These are phyloP conservation scores for Stentor roeselii DNA, from an alignment of 73 alveolate species.

Conservation along the genomic window DNA sequence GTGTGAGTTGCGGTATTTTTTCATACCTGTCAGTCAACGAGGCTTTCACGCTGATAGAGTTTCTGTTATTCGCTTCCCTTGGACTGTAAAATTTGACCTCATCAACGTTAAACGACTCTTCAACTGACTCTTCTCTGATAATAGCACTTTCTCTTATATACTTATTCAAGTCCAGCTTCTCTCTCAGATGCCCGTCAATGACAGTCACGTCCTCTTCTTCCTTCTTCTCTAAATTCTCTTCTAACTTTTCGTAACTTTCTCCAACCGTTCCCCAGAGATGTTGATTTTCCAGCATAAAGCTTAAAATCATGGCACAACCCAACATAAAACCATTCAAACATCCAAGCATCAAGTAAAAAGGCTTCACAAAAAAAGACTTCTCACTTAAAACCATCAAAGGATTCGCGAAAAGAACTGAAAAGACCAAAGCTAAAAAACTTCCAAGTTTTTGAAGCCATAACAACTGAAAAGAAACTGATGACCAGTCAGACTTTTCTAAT, in stretches of 20 bases:
- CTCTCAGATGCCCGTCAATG: too few relatives aligned
- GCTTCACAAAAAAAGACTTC: neutral
- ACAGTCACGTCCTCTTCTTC: too few relatives aligned
- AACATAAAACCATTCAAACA: too few relatives aligned
- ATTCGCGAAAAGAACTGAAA: neutral
- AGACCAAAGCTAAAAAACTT: neutral
- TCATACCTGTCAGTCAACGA: too few relatives aligned
- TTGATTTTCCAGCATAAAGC: neutral
- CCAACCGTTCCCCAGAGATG: neutral
- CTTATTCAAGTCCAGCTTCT: neutral
- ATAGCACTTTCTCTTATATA: too few relatives aligned
- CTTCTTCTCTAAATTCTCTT: neutral
- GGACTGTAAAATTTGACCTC: neutral
- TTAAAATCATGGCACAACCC: neutral
- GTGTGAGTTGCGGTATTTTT: too few relatives aligned
- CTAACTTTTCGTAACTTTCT: neutral
- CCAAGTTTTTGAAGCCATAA: neutral
- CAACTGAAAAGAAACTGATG: neutral
- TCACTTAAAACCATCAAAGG: neutral
- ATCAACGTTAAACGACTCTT: neutral
- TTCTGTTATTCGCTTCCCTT: neutral
- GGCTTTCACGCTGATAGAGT: too few relatives aligned
- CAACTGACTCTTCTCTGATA: too few relatives aligned
- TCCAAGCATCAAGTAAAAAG: neutral
- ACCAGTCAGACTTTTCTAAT: neutral